phyloP scores from a whole-genome alignment of 75 land plant genomes.

The Cunninghamia lanceolata region DNA sequence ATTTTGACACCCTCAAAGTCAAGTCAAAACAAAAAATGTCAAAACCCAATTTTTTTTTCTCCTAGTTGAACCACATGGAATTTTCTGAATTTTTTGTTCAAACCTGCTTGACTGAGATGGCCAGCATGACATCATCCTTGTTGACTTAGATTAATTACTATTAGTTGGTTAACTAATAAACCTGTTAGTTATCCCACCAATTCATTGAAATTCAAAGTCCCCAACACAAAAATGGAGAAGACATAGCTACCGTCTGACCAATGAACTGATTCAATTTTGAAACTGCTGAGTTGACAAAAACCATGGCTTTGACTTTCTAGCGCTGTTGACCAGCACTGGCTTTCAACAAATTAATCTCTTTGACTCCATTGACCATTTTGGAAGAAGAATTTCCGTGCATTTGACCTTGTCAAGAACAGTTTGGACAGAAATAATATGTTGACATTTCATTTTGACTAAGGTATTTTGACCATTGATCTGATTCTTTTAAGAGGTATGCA shows the following conservation, averaged over 20 bases:
- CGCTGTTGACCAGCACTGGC: neutral
- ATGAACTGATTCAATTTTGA: neutral
- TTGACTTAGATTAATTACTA: neutral
- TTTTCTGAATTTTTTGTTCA: too few species aligned
- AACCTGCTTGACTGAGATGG: neutral
- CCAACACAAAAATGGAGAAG: neutral
- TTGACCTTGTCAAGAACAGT: too few species aligned
- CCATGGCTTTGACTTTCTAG: neutral
- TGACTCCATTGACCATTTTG: too few species aligned
- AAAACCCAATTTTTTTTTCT: neutral
- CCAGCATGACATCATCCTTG: neutral
- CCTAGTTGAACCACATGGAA: neutral
- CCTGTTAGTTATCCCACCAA: neutral
- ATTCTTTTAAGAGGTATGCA: neutral
- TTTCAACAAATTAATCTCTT: too few species aligned
- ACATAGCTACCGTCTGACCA: neutral
- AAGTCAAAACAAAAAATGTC: neutral
- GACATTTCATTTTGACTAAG: too few species aligned
- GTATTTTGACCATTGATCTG: too few species aligned
- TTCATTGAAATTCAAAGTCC: neutral
- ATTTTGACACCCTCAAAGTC: neutral
- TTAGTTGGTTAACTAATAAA: neutral
- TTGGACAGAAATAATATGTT: too few species aligned
- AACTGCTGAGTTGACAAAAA: neutral
- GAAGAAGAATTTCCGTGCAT: too few species aligned